phyloP scores from a whole-genome alignment of 331 rosid genomes.

The Malus hybrid region DNA sequence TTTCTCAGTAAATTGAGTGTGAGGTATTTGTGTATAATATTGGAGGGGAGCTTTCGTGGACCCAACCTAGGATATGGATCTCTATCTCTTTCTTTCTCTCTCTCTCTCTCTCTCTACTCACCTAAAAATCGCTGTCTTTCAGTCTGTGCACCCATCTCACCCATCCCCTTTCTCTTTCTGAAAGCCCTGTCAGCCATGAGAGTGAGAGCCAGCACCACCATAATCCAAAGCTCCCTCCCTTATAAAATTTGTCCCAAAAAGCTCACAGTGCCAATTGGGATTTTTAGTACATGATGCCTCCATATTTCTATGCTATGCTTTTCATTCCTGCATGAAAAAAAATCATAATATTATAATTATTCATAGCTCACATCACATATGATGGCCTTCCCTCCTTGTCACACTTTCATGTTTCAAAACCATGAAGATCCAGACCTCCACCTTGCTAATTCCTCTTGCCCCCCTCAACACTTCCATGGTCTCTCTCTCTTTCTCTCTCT shows the following conservation, averaged over 20 bases:
- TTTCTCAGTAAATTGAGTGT: neutral
- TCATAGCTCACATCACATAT: neutral
- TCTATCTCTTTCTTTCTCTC: conserved; percentile 9
- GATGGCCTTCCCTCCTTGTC: conserved; percentile 73
- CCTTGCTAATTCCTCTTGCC: conserved; percentile 30
- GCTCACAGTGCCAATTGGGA: neutral
- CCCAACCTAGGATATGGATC: conserved; percentile 33
- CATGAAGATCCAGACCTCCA: conserved; percentile 41
- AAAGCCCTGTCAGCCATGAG: conserved; percentile 74
- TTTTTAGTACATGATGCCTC: neutral
- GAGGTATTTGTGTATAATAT: neutral
- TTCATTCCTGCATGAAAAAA: conserved; percentile 2
- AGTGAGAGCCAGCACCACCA: conserved; percentile 62
- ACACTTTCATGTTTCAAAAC: conserved; percentile 60
- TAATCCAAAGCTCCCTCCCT: conserved; percentile 13
- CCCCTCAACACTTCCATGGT: conserved; percentile 58
- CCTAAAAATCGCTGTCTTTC: conserved; percentile 64
- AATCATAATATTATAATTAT: neutral
- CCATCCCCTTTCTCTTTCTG: conserved; percentile 36
- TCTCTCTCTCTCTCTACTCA: conserved; percentile 24
- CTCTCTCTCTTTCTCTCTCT: neutral
- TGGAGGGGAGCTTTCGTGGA: conserved; percentile 20
- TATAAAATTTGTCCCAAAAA: conserved; percentile 18
- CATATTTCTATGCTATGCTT: neutral
- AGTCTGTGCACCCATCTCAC: conserved; percentile 53